A percentile compares a stretch with the other conserved stretches of the same genome.
These are phyloP conservation scores for Ogataea ganodermae DNA, from an alignment of 805 yeast genomes.

Conservation along the genomic window DNA sequence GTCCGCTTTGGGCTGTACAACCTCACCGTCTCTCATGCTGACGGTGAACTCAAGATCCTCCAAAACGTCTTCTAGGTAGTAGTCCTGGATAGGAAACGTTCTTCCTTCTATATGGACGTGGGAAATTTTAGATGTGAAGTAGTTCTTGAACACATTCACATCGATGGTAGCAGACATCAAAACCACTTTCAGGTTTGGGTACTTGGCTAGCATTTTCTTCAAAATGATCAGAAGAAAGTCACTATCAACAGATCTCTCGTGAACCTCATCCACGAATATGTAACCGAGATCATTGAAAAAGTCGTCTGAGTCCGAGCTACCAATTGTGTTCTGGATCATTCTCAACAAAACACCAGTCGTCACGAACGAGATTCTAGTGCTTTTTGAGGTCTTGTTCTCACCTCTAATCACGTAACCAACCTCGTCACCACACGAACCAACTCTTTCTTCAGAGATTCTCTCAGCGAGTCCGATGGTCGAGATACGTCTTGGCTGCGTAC, in stretches of 20 bases:
- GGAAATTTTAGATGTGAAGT: slow-evolving; percentile 55
- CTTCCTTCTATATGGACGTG: slow-evolving; percentile 89
- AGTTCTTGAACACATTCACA: slow-evolving; percentile 61
- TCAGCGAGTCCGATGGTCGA: slow-evolving; percentile 94
- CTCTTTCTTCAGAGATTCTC: slow-evolving; percentile 84
- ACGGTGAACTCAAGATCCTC: slow-evolving; percentile 58
- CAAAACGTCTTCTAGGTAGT: slow-evolving; percentile 69
- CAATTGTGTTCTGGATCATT: slow-evolving; percentile 64
- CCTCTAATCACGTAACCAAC: slow-evolving; percentile 92
- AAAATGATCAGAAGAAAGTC: slow-evolving; percentile 81
- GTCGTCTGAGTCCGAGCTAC: slow-evolving; percentile 31
- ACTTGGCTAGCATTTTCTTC: slow-evolving; percentile 55
- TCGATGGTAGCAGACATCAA: slow-evolving; percentile 96
- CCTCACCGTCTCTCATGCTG: slow-evolving; percentile 35
- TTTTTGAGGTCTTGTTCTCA: slow-evolving; percentile 62
- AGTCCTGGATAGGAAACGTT: slow-evolving; percentile 86
- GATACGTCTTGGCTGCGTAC: slow-evolving; percentile 96
- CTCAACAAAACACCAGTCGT: slow-evolving; percentile 92
- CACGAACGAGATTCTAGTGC: slow-evolving; percentile 80
- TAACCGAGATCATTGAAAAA: slow-evolving; percentile 61
- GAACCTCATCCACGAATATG: slow-evolving; percentile 93
- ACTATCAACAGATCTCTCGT: slow-evolving; percentile 89
- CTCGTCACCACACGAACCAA: slow-evolving; percentile 64
- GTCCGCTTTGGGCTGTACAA: slow-evolving; percentile 59
- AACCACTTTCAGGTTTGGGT: slow-evolving; percentile 62